Conservation (phyloP, 2,329 filamentous ascomycete species). For the Plectosphaerella cucumerina region DNA sequence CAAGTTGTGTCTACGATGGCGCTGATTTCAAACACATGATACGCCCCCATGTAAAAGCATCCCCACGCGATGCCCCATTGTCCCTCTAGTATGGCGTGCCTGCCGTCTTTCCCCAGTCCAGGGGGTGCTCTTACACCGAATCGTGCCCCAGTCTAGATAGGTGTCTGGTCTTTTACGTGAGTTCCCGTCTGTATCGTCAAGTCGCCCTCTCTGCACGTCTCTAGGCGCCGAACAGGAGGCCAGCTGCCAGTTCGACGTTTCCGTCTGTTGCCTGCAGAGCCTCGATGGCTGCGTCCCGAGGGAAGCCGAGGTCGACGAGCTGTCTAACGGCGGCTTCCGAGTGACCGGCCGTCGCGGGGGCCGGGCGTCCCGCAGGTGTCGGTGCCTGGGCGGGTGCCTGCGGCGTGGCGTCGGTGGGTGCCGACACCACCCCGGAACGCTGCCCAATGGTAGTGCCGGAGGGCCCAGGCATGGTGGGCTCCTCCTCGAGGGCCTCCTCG, state of each 20-base stretch:
- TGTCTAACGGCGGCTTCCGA: conserved; percentile 68
- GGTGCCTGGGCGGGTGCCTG: conserved; percentile 19
- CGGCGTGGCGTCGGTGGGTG: conserved; percentile 31
- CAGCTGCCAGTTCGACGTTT: conserved; percentile 84
- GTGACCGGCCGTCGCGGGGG: conserved; percentile 28
- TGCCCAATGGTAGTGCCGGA: conserved; percentile 87
- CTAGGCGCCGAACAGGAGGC: conserved; percentile 63
- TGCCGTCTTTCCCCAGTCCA: neutral
- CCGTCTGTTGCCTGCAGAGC: conserved; percentile 80
- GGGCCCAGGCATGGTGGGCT: conserved; percentile 80
- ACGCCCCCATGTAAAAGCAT: neutral
- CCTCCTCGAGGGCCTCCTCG: conserved; percentile 68
- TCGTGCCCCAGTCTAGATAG: neutral
- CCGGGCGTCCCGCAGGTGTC: conserved; percentile 17
- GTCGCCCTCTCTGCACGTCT: neutral
- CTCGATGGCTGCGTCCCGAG: conserved; percentile 69
- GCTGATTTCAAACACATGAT: neutral
- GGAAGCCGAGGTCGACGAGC: conserved; percentile 74
- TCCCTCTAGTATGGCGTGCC: neutral
- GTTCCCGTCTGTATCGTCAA: neutral
- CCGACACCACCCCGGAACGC: conserved; percentile 71
- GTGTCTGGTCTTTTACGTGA: neutral
- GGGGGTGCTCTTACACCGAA: neutral
- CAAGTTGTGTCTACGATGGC: neutral
- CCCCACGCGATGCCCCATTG: neutral